phyloP scores from a whole-genome alignment of 164 flowering plant genomes.

The Macadamia tetraphylla region DNA sequence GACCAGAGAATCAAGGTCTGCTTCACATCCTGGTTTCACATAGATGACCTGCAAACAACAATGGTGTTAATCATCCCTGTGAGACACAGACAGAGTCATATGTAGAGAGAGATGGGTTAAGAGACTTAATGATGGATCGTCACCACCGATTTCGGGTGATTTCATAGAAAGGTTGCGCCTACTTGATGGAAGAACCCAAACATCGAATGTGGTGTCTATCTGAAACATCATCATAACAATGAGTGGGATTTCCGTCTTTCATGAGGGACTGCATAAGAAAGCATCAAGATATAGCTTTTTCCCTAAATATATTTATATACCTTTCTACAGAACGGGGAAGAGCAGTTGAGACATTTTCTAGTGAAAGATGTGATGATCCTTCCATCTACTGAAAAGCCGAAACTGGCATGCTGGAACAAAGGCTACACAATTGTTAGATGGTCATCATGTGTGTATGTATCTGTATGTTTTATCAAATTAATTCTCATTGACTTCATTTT shows the following conservation, averaged over 20 bases:
- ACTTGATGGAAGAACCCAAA: constrained; percentile 64
- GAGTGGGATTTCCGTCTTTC: no score
- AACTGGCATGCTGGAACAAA: constrained; percentile 65
- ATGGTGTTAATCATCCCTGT: constrained; percentile 5
- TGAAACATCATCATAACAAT: constrained; percentile 17
- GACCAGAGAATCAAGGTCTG: constrained; percentile 66
- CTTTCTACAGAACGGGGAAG: constrained; percentile 55
- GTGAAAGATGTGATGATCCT: constrained; percentile 58
- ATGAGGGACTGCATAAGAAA: no score
- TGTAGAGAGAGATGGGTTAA: constrained; percentile 5
- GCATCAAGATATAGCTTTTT: no score
- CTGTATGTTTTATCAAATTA: no score
- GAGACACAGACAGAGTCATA: background rate
- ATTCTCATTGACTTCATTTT: no score
- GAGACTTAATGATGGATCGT: constrained; percentile 78
- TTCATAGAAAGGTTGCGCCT: constrained; percentile 27
- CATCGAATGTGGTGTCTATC: constrained; percentile 66
- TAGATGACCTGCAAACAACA: constrained; percentile 60
- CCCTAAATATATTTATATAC: constrained; percentile 20
- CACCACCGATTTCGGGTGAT: constrained; percentile 64
- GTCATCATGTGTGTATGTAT: no score
- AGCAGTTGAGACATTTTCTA: constrained; percentile 65
- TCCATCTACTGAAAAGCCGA: constrained; percentile 81
- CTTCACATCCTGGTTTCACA: constrained; percentile 80
- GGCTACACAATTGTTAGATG: no score